A percentile compares a stretch with the other conserved stretches of the same genome.
phyloP scores from a whole-genome alignment of 176 grass and related monocot species.

The Otatea glauca region DNA sequence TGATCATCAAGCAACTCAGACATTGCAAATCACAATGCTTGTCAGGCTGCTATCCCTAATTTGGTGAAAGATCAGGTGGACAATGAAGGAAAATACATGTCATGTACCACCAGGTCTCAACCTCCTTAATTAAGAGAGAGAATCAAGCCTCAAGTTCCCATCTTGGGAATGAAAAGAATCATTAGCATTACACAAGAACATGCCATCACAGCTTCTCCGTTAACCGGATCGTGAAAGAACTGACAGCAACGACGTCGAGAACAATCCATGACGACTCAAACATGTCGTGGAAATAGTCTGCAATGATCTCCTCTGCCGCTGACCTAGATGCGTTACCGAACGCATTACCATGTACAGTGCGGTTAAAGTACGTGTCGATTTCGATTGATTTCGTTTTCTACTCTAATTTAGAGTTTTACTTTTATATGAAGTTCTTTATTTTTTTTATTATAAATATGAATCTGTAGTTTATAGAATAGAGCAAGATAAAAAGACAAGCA shows the following conservation, averaged over 20 bases:
- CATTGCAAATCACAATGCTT: constrained; percentile 33
- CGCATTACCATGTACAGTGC: constrained; percentile 69
- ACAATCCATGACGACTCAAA: constrained; percentile 96
- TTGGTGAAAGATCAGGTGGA: constrained; percentile 33
- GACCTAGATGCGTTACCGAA: constrained; percentile 78
- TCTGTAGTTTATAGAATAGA: no score
- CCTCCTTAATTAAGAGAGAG: constrained; percentile 38
- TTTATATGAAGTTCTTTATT: no score
- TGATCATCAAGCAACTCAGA: constrained; percentile 8
- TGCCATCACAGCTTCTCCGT: constrained; percentile 77
- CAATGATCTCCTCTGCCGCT: constrained; percentile 65
- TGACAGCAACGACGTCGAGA: constrained; percentile 62
- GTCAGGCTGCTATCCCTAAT: constrained; percentile 31
- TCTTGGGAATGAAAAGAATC: constrained; percentile 33
- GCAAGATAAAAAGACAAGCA: no score
- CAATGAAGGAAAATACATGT: background rate
- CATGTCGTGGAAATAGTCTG: constrained; percentile 79
- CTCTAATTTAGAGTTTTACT: no score
- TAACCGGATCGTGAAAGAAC: constrained; percentile 86
- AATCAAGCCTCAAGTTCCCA: constrained; percentile 5
- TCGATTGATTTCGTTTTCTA: no score
- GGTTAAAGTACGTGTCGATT: no score
- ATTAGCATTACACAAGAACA: background rate
- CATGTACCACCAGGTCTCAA: background rate
- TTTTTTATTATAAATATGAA: no score